A percentile compares a stretch with the other conserved stretches of the same genome.
phyloP scores from a whole-genome alignment of 257 asterid genomes.

The Anisodus acutangulus region DNA sequence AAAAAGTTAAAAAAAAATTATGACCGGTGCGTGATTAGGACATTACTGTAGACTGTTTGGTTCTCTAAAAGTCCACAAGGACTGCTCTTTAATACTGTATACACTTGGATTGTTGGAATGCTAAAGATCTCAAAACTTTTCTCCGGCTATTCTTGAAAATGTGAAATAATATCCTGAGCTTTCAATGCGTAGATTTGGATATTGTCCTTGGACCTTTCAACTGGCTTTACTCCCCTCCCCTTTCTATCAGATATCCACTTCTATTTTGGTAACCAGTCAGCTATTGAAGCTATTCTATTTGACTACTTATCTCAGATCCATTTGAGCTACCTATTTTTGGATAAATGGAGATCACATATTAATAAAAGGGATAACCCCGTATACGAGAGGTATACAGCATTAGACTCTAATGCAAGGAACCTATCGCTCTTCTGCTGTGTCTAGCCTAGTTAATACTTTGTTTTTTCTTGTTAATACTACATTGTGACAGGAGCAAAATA shows the following conservation, averaged over 20 bases:
- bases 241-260: background rate
- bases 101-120: constrained; percentile 21
- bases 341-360: constrained; percentile 9
- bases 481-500: background rate
- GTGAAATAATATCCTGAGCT: background rate
- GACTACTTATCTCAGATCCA: constrained; percentile 2
- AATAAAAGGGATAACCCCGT: background rate
- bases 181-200: constrained; percentile 9
- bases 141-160: constrained; percentile 5
- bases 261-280: background rate
- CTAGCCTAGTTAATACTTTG: background rate
- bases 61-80: constrained; percentile 18
- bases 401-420: background rate
- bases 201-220: constrained; percentile 18
- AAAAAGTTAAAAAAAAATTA: background rate
- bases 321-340: constrained; percentile 33
- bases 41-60: background rate
- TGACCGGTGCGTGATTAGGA: background rate
- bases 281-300: constrained; percentile 29
- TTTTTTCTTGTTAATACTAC: constrained; percentile 13
- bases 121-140: constrained; percentile 26
- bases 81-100: background rate
- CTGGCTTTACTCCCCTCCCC: background rate
- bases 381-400: background rate
- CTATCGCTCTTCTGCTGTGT: background rate